Base-by-base conservation (phyloP, 129 eudicot genomes). In the Lactuca saligna region DNA sequence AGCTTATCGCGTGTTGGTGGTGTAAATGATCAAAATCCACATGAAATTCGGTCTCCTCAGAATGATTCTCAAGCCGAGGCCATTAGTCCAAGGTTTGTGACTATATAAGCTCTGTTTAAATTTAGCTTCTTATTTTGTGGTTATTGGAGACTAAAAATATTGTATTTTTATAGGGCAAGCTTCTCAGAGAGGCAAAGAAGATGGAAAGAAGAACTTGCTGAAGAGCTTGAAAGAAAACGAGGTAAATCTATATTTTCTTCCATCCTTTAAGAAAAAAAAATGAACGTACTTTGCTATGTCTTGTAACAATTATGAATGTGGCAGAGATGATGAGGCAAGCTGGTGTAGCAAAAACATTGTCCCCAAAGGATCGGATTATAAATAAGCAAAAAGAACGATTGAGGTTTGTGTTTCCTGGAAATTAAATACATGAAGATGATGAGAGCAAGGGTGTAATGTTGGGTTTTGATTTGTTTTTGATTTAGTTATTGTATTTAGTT, bases 201-300 rank as follows among this genome's bases (percentile, higher is more conserved):
- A 73, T 94, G 99, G 99, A 81, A 87, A 83, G 96, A 94, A 83
- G 97, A 94, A 80, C 97, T 94, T 61, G 91, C 75, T 29, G 83
- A 94, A 76, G 99, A 94, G 75, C 87, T 94, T 55, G 90, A 87
- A 76, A 83, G 90, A 80, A 82, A 82, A 76, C 68, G 99, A 87
- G 99, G 99, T 72, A 85, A 83, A 82, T 81, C 29, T 25, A 25
- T 61, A 54, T 39, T 38, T 68, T 35, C 48, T 69, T 31, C 50
- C 41, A 7, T 63, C 35, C 34, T 63, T 73, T 73, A 13, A 63
- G 5, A n/a, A 53, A 61, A 72, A 25, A 4, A 14, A 31, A 33
- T 34, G 6, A 60, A 9, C 34, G 5, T 10, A 17, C 7, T 0
- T 37, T 6, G 8, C 6, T 6, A 63, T 33, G 3, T 44, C 12